phyloP scores from a whole-genome alignment of 2,329 filamentous ascomycete species.

The Fusarium aywerte region DNA sequence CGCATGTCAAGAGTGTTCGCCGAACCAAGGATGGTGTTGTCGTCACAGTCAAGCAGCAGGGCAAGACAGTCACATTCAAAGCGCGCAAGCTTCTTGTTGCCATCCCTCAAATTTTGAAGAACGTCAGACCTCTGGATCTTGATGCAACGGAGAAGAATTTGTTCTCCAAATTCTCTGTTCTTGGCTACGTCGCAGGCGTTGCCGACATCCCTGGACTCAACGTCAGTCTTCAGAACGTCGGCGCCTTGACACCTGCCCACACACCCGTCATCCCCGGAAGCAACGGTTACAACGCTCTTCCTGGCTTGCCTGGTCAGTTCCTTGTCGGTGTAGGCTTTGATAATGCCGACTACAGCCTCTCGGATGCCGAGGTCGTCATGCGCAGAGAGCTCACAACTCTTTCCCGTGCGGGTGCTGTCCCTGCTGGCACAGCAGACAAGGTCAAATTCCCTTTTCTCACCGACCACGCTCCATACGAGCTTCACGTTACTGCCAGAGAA shows the following conservation, averaged over 20 bases:
- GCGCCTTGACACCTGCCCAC: constrained; percentile 15
- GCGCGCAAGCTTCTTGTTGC: constrained; percentile 37
- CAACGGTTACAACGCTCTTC: constrained; percentile 2
- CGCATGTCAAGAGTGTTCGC: constrained; percentile 2
- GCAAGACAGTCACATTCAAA: background rate
- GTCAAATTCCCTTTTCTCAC: constrained; percentile 12
- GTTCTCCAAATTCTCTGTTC: constrained; percentile 26
- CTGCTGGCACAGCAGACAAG: constrained; percentile 3
- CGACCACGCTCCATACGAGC: constrained; percentile 27
- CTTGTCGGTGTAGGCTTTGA: constrained; percentile 13
- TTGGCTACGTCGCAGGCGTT: constrained; percentile 26
- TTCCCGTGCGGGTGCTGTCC: background rate
- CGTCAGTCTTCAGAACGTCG: constrained; percentile 22
- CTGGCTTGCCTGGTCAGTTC: constrained; percentile 1
- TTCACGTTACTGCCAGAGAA: constrained; percentile 18
- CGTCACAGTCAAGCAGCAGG: constrained; percentile 2
- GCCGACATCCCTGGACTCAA: constrained; percentile 24
- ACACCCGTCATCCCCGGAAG: constrained; percentile 17
- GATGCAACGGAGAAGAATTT: constrained; percentile 1
- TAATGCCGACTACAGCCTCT: constrained; percentile 5
- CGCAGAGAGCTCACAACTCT: constrained; percentile 19
- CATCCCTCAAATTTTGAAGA: constrained; percentile 30
- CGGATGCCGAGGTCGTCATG: constrained; percentile 9
- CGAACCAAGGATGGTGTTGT: constrained; percentile 6
- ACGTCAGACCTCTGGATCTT: constrained; percentile 17